Percentiles rank a stretch among this genome's conserved stretches.
Evolutionary conservation across 768 basidiomycete species (phyloP).

Genomic region (Pholiota molesta): DNA sequence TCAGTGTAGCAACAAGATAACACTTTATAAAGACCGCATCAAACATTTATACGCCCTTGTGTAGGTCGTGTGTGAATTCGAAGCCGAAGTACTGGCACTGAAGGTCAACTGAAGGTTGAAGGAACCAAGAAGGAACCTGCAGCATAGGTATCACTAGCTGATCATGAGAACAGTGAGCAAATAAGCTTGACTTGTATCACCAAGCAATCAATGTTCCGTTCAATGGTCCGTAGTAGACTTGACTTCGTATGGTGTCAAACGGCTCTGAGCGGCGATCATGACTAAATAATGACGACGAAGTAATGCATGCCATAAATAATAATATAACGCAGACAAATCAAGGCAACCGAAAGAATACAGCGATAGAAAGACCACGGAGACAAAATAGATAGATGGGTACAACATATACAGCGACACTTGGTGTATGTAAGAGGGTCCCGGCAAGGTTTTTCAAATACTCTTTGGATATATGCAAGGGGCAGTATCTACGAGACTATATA

Average conservation of each 20-base stretch:
- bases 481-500: slow-evolving; percentile 8
- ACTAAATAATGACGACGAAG: background rate
- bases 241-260: too few species aligned
- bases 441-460: slow-evolving; percentile 11
- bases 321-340: background rate
- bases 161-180: background rate
- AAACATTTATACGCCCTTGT: slow-evolving; percentile 18
- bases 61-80: background rate
- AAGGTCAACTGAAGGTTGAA: too few species aligned
- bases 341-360: background rate
- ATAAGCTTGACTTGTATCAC: background rate
- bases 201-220: background rate
- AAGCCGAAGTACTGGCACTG: too few species aligned
- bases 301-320: slow-evolving; percentile 14
- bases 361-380: slow-evolving; percentile 8
- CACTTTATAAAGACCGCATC: slow-evolving; percentile 10
- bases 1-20: slow-evolving; percentile 32
- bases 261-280: background rate
- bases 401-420: slow-evolving; percentile 25
- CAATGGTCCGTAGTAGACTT: too few species aligned
- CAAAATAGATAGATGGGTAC: slow-evolving; percentile 27
- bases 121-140: too few species aligned
- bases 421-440: slow-evolving; percentile 16
- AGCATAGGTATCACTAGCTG: background rate
- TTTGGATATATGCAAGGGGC: slow-evolving; percentile 9